Evolutionary conservation across 306 rosid genomes (phyloP).

Genomic region (Albizia julibrissin): DNA sequence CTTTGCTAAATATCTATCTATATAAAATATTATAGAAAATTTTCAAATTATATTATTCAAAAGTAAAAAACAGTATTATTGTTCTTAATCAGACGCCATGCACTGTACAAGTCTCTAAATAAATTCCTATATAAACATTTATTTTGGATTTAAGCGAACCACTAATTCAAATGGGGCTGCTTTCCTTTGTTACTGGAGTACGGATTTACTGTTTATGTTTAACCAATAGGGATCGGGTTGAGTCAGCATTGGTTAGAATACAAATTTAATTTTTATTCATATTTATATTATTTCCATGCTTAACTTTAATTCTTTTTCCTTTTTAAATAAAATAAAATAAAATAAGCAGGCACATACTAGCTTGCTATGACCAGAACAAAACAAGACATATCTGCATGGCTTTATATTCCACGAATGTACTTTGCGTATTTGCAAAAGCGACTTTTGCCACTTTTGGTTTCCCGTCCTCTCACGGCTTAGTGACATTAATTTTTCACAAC

Average conservation of each 20-base stretch:
- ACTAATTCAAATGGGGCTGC: not conserved
- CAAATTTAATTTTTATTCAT: not conserved
- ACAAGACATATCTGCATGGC: not conserved
- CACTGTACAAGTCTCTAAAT: not conserved
- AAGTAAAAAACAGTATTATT: not conserved
- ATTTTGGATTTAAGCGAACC: not conserved
- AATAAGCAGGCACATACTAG: not conserved
- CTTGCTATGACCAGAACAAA: not conserved
- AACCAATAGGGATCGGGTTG: not conserved
- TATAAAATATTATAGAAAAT: not conserved
- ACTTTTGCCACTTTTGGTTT: not conserved
- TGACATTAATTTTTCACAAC: no score
- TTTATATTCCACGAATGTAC: not conserved
- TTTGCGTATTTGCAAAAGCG: not conserved
- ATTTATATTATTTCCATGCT: constrained; percentile 27
- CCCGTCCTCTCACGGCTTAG: not conserved
- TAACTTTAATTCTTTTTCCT: not conserved
- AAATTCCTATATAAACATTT: not conserved
- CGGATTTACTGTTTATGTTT: not conserved
- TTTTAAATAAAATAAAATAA: no score
- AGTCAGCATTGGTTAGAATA: constrained; percentile 39
- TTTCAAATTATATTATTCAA: not conserved
- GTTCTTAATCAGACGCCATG: not conserved
- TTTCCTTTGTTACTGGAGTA: not conserved
- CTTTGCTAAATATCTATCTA: not conserved